Percentiles rank a stretch among this genome's conserved stretches.
phyloP scores from a whole-genome alignment of 805 yeast species.

The Candida schatavii region DNA sequence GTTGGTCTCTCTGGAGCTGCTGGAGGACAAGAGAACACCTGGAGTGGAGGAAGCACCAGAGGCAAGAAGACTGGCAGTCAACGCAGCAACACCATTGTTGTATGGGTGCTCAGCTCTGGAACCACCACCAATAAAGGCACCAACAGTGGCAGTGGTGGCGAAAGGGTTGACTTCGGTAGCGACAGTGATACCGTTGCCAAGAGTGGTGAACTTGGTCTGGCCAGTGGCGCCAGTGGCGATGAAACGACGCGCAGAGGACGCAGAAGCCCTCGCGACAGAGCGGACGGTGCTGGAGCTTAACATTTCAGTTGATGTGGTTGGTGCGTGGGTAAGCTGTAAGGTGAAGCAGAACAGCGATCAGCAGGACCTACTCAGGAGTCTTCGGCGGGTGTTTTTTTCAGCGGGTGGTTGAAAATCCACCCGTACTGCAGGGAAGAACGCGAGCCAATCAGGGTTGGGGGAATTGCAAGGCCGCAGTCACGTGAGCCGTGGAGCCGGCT shows the following conservation, averaged over 20 bases:
- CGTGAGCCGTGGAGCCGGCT: no score
- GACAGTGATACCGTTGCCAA: slow-evolving; percentile 71
- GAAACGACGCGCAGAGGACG: slow-evolving; percentile 47
- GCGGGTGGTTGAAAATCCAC: not conserved
- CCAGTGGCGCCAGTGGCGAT: slow-evolving; percentile 51
- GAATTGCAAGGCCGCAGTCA: no score
- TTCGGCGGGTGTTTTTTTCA: not conserved
- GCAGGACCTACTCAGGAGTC: no score
- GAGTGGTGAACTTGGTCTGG: slow-evolving; percentile 66
- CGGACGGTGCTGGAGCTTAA: slow-evolving; percentile 4
- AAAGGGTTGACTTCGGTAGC: slow-evolving; percentile 63
- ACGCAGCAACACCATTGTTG: slow-evolving; percentile 77
- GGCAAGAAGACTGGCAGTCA: slow-evolving; percentile 52
- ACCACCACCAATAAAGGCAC: slow-evolving; percentile 74
- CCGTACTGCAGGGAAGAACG: not conserved
- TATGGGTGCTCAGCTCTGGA: slow-evolving; percentile 75
- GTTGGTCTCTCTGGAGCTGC: slow-evolving; percentile 61
- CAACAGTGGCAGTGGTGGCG: slow-evolving; percentile 58
- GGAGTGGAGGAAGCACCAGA: slow-evolving; percentile 25
- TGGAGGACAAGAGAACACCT: slow-evolving; percentile 58
- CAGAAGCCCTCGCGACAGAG: slow-evolving; percentile 5
- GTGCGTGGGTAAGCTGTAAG: no score
- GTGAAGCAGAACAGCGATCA: not conserved
- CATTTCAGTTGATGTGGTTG: not conserved
- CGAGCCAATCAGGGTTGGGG: slow-evolving; percentile 4